Evolutionary conservation across 305 asterid species (phyloP), one percentile per base, ranked within the genome.

Genomic region (Nicotiana rustica): DNA sequence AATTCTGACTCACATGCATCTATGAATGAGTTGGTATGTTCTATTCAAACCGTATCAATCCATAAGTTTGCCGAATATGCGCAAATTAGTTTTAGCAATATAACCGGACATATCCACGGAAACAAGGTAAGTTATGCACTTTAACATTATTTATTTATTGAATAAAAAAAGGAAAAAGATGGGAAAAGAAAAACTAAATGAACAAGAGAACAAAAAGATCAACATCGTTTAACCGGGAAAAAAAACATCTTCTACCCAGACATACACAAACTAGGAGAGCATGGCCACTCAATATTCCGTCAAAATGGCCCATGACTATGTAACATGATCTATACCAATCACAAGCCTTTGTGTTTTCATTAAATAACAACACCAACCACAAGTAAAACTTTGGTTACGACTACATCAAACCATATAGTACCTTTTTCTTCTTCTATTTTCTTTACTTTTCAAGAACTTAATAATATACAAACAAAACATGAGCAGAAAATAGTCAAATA

Each of bases 381-480:
- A 59, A 59, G 3, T 59, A 59, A 59, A 59, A 17, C 8, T 59
- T 17, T 17, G 25, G 0, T 52, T 0, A 52, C 59, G 17, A 10
- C 64, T 41, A 41, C 49, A 38, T 38, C 19, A 1, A 56, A 7
- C 6, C 31, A 60, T 60, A 60, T 59, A 21, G 8, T 60, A 60
- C 1, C 31, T 10, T 18, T 18, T 60, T 60, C 66, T 60, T 60
- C 10, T 56, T 59, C 7, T n/a, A 6, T 60, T 6, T 8, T 60
- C 29, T 18, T 61, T 10, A 61, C 14, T 18, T 61, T 18, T 70
- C 60, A 12, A 44, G 78, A 70, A 25, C 25, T 25, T 25, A 70
- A 8, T 41, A 41, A 70, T 70, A 41, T 47, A 69, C 14, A 5
- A 33, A 69, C 77, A 68, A 41, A 69, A 38, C 77, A 69, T 18